phyloP scores from a whole-genome alignment of 2,329 filamentous ascomycete species.

The Verticillium nubilum region DNA sequence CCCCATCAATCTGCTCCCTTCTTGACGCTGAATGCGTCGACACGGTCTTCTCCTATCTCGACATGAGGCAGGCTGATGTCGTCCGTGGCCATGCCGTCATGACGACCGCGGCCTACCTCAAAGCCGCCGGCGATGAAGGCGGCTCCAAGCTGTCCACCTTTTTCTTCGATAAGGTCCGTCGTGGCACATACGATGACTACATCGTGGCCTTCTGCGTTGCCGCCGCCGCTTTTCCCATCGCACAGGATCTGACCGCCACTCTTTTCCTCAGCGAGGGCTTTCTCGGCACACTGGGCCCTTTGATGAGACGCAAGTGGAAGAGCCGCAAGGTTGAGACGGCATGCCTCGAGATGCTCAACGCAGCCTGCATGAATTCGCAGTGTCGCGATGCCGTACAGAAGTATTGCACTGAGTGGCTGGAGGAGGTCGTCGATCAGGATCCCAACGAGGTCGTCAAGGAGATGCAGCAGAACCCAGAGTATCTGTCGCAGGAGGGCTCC shows the following conservation, averaged over 20 bases:
- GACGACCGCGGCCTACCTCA: slow-evolving; percentile 77
- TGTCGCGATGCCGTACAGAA: slow-evolving; percentile 82
- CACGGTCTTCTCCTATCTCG: slow-evolving; percentile 79
- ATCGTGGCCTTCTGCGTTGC: slow-evolving; percentile 93
- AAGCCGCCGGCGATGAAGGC: slow-evolving; percentile 67
- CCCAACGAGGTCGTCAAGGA: slow-evolving; percentile 48
- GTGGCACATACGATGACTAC: slow-evolving; percentile 79
- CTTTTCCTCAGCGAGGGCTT: slow-evolving; percentile 90
- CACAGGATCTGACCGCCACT: slow-evolving; percentile 66
- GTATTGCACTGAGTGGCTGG: slow-evolving; percentile 81
- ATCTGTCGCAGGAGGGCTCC: slow-evolving; percentile 56
- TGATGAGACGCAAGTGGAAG: slow-evolving; percentile 77
- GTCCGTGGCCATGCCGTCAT: slow-evolving; percentile 79
- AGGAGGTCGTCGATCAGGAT: slow-evolving; percentile 73
- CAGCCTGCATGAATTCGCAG: slow-evolving; percentile 77
- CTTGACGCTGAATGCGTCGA: slow-evolving; percentile 74
- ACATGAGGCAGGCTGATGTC: slow-evolving; percentile 69
- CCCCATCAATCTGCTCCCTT: slow-evolving; percentile 49
- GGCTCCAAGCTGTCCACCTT: slow-evolving; percentile 66
- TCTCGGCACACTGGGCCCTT: slow-evolving; percentile 65
- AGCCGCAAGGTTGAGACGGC: slow-evolving; percentile 81
- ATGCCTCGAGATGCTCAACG: slow-evolving; percentile 83
- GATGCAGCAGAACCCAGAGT: slow-evolving; percentile 46
- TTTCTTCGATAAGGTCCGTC: slow-evolving; percentile 65
- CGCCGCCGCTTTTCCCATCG: slow-evolving; percentile 79